Conservation (phyloP, 2,329 filamentous ascomycete species). For the Penicillium palitans region DNA sequence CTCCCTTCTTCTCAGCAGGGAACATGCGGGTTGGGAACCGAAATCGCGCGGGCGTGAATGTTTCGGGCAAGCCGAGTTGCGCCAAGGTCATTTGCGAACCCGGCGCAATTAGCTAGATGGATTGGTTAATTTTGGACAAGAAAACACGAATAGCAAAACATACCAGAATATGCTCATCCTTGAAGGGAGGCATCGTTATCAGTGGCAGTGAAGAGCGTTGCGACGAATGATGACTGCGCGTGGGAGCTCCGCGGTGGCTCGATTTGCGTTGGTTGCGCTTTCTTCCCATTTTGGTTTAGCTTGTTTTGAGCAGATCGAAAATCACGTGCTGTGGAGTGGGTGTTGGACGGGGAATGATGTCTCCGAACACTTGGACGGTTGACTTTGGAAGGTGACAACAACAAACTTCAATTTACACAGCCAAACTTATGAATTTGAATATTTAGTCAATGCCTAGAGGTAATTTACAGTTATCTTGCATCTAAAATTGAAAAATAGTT, state of each 20-base stretch:
- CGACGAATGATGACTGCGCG: constrained; percentile 17
- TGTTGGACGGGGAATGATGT: not conserved
- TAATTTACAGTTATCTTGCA: not conserved
- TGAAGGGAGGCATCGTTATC: constrained; percentile 51
- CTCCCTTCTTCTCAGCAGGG: constrained; percentile 69
- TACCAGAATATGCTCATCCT: constrained; percentile 55
- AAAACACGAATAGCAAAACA: constrained; percentile 14
- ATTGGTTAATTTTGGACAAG: not conserved
- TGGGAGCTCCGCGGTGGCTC: constrained; percentile 21
- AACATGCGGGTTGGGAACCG: constrained; percentile 96
- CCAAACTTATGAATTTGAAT: not conserved
- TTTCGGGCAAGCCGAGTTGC: constrained; percentile 84
- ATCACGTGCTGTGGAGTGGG: constrained; percentile 7
- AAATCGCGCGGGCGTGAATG: constrained; percentile 84
- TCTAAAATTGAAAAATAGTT: not conserved
- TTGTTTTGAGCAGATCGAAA: not conserved
- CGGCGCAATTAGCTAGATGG: constrained; percentile 52
- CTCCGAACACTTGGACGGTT: not conserved
- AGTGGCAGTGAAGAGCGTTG: constrained; percentile 6
- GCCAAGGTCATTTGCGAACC: constrained; percentile 89
- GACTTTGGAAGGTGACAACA: not conserved
- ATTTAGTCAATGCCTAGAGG: not conserved
- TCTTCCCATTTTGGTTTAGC: constrained; percentile 27
- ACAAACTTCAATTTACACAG: not conserved
- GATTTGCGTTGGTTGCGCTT: constrained; percentile 13